Evolutionary conservation across 179 eudicot genomes (phyloP), one percentile per base, ranked within the genome.

Genomic region (Nepenthes alata): DNA sequence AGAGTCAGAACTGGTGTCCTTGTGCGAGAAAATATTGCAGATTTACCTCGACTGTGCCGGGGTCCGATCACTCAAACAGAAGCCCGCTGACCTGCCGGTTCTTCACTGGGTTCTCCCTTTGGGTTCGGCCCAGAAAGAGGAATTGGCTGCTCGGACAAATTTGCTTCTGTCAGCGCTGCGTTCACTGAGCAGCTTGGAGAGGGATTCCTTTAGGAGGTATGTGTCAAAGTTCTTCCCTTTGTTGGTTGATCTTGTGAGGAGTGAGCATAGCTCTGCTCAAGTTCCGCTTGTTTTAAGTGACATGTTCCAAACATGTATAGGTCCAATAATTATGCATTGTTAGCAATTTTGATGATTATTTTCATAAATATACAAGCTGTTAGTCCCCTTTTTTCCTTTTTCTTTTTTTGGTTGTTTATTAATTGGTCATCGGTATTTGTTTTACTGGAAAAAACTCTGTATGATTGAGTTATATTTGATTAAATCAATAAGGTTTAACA

Each of bases 51-150:
- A 77, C 8, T 90, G 97, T 68, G 78, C 88, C 35, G 86, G 81
- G 60, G 66, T 65, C 9, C 73, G 50, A 35, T 63, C 70, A 48
- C 64, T 54, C 62, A 68, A 70, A 67, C 74, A 60, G 72, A 71
- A 69, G 58, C 70, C 74, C 39, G 51, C 35, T 36, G 61, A 66
- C 58, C 73, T 55, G 61, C 77, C 69, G 2, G 44, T 55, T 58
- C 62, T 70, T 57, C 83, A 74, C 65, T 90, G 97, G 93, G 72
- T 79, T 56, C 87, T 93, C 52, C 98, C 98, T 37, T 61, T 94
- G 65, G 84, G 86, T 50, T 72, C 97, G 3, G 86, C 83, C 11
- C 82, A 78, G 74, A 94, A 80, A 79, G 97, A 94, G 72, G 99
- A 94, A 67, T 64, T 94, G 71, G 87, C 87, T 11, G 97, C 94